These are phyloP conservation scores for Gyromitra esculenta DNA, from an alignment of 2,329 filamentous ascomycete genomes.

Conservation along the genomic window DNA sequence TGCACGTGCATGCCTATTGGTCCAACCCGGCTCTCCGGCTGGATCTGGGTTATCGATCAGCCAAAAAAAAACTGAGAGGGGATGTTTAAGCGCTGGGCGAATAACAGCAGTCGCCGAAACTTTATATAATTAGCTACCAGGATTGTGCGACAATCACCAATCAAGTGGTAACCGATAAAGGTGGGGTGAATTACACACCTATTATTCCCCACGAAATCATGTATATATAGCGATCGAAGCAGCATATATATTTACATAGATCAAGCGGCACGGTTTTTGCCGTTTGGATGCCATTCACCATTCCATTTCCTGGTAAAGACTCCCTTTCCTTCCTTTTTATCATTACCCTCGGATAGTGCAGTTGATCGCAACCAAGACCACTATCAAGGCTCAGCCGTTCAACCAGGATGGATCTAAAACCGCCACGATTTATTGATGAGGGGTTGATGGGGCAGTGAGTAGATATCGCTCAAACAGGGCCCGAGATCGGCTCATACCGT, in stretches of 20 bases:
- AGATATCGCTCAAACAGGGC: conserved; percentile 35
- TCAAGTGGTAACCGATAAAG: conserved; percentile 38
- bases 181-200: conserved; percentile 45
- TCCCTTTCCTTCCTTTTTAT: conserved; percentile 19
- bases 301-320: conserved; percentile 1
- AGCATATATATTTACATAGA: conserved; percentile 3
- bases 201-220: conserved; percentile 16
- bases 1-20: conserved; percentile 39
- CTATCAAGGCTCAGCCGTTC: neutral
- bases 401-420: neutral
- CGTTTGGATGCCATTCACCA: neutral
- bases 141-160: conserved; percentile 21
- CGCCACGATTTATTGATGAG: conserved; percentile 3
- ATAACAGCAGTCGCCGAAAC: conserved; percentile 38
- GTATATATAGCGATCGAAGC: conserved; percentile 16
- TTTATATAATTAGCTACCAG: conserved; percentile 43
- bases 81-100: conserved; percentile 43
- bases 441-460: conserved; percentile 14
- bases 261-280: conserved; percentile 8
- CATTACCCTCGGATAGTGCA: conserved; percentile 23
- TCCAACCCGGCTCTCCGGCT: conserved; percentile 19
- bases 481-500: conserved; percentile 22
- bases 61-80: conserved; percentile 14
- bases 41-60: conserved; percentile 39
- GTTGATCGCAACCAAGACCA: conserved; percentile 13